Conservation (phyloP, 2,329 filamentous ascomycete genomes). For the Pseudogymnoascus destructans region DNA sequence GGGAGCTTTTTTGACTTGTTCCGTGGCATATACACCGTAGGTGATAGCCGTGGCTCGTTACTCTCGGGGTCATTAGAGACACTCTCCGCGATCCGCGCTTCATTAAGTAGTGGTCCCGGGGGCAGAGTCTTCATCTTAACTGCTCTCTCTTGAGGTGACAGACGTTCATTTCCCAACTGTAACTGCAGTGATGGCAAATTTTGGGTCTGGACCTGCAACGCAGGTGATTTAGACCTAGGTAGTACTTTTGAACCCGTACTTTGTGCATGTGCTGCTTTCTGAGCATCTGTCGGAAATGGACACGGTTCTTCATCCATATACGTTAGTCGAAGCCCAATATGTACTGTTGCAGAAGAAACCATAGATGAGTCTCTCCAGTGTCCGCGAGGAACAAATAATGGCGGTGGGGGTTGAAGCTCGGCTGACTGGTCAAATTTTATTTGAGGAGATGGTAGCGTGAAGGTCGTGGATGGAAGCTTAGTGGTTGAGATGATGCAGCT, state of each 20-base stretch:
- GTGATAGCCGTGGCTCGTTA: neutral
- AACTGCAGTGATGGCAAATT: constrained; percentile 20
- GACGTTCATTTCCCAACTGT: constrained; percentile 17
- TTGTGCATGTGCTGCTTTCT: constrained; percentile 23
- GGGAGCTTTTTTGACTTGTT: neutral
- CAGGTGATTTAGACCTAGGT: constrained; percentile 3
- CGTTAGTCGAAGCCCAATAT: constrained; percentile 59
- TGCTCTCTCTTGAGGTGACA: constrained; percentile 24
- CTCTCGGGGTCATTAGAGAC: constrained; percentile 16
- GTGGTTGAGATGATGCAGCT: constrained; percentile 24
- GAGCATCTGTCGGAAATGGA: constrained; percentile 22
- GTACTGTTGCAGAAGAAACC: constrained; percentile 53
- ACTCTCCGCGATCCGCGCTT: constrained; percentile 24
- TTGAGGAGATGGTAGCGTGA: neutral
- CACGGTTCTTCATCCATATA: constrained; percentile 25
- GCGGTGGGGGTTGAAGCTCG: constrained; percentile 17
- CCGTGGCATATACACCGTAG: neutral
- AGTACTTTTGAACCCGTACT: constrained; percentile 11
- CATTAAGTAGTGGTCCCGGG: neutral
- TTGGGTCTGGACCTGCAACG: neutral
- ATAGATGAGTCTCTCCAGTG: constrained; percentile 45
- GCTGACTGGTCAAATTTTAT: neutral
- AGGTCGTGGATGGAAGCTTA: constrained; percentile 9
- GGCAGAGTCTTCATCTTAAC: constrained; percentile 29
- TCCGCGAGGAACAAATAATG: constrained; percentile 13